These are phyloP conservation scores for Metschnikowia lachancei DNA, from an alignment of 805 yeast genomes.

Conservation along the genomic window DNA sequence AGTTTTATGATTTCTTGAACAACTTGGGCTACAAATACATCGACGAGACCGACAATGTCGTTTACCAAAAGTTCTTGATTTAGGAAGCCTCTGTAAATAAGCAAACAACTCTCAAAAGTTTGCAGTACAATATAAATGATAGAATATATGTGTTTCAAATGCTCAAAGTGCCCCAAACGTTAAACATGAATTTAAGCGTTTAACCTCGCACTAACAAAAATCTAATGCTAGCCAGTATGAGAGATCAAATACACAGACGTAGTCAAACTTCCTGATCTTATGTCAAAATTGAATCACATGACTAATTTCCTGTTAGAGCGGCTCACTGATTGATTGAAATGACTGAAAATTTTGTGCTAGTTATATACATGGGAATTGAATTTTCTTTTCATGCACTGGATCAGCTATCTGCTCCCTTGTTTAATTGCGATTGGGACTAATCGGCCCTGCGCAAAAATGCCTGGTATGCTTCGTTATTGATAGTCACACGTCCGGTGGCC, in stretches of 20 bases:
- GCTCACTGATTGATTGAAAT: too few species aligned
- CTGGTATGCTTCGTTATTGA: constrained; percentile 85
- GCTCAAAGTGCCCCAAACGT: too few species aligned
- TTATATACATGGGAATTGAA: constrained; percentile 2
- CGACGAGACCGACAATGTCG: constrained; percentile 83
- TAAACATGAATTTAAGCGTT: too few species aligned
- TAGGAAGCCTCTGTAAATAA: constrained; percentile 5
- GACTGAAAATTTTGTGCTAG: neutral
- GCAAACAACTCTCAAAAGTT: neutral
- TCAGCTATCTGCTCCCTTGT: neutral
- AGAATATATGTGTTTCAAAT: neutral
- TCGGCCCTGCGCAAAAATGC: constrained; percentile 59
- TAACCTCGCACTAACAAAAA: too few species aligned
- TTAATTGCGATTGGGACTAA: constrained; percentile 5
- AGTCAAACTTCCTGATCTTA: too few species aligned
- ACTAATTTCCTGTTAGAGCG: too few species aligned
- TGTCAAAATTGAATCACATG: too few species aligned
- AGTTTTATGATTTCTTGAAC: constrained; percentile 65
- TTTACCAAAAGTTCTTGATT: constrained; percentile 73
- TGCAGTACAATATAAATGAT: neutral
- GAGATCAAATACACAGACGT: too few species aligned
- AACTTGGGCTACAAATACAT: constrained; percentile 70
- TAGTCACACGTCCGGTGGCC: constrained; percentile 70
- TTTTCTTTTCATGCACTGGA: neutral
- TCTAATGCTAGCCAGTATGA: too few species aligned